These are phyloP conservation scores for Prunus davidiana DNA, from an alignment of 306 rosid genomes.

Conservation along the genomic window DNA sequence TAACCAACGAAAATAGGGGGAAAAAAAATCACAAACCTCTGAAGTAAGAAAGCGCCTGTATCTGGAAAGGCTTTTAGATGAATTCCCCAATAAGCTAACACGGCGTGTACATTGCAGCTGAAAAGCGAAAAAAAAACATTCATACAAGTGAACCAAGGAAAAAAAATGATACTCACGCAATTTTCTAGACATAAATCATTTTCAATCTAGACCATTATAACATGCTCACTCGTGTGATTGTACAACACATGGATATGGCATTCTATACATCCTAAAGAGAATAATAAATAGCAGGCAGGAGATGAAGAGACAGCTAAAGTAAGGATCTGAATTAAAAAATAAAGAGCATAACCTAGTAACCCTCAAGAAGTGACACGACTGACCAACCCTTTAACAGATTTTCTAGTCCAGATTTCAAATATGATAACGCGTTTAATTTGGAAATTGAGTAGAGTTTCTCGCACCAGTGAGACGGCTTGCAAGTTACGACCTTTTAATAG, in stretches of 20 bases:
- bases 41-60: slow-evolving; percentile 50
- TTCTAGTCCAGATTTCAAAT: neutral
- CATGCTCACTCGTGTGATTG: neutral
- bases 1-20: neutral
- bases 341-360: neutral
- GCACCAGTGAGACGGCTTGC: neutral
- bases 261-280: neutral
- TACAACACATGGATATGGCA: neutral
- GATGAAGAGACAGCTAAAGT: neutral
- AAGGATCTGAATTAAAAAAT: neutral
- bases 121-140: slow-evolving; percentile 13
- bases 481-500: neutral
- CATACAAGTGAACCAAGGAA: neutral
- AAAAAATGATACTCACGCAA: neutral
- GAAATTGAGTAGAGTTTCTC: neutral
- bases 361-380: neutral
- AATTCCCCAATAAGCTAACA: slow-evolving; percentile 37
- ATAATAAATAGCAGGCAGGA: neutral
- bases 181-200: neutral
- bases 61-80: slow-evolving; percentile 45
- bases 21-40: slow-evolving; percentile 39
- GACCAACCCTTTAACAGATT: neutral
- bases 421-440: neutral
- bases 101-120: slow-evolving; percentile 47
- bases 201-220: neutral